Conservation (phyloP, 306 rosid genomes). For the Dryas drummondii region DNA sequence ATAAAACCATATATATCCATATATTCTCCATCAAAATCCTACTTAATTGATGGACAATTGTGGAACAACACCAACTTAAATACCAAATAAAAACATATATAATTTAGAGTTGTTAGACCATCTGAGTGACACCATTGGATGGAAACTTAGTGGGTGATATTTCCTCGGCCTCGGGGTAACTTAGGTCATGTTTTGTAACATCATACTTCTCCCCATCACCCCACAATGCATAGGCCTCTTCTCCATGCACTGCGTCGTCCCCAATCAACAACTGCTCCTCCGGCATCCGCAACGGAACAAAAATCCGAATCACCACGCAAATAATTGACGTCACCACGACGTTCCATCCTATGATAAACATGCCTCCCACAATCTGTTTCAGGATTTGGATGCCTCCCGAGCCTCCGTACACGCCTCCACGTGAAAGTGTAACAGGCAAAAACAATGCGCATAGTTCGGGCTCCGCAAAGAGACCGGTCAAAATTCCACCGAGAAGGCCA, state of each 20-base stretch:
- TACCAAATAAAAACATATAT: no score
- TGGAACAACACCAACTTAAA: no score
- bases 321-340: conserved; percentile 48
- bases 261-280: conserved; percentile 55
- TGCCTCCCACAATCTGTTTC: no score
- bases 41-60: no score
- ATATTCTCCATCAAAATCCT: no score
- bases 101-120: neutral
- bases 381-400: no score
- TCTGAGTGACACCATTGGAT: conserved; percentile 13
- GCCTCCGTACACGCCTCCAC: no score
- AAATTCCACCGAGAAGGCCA: no score
- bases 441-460: no score
- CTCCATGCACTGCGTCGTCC: conserved; percentile 61
- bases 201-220: conserved; percentile 56
- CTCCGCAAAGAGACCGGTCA: no score
- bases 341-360: conserved; percentile 56
- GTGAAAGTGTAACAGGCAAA: no score
- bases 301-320: conserved; percentile 23
- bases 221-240: conserved; percentile 65
- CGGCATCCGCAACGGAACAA: conserved; percentile 52
- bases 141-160: neutral
- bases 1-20: no score
- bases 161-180: conserved; percentile 4
- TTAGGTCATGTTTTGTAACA: neutral